A percentile compares a stretch with the other conserved stretches of the same genome.
These are phyloP conservation scores for Letharia columbiana DNA, from an alignment of 495 filamentous ascomycete species.

Conservation along the genomic window DNA sequence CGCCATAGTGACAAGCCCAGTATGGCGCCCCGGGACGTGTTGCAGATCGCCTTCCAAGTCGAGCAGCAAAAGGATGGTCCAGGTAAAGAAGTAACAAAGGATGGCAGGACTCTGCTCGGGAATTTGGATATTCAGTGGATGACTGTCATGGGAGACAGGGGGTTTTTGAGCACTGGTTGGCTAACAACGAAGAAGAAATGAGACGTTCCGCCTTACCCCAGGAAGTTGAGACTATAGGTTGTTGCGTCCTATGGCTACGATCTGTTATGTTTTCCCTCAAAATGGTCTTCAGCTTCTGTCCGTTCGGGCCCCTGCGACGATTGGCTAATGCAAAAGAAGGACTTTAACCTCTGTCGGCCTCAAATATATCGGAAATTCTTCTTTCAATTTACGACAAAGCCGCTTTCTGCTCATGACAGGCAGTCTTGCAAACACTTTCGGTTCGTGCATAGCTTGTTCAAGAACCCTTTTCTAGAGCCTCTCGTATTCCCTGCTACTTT, in stretches of 20 bases:
- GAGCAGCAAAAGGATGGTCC: constrained; percentile 51
- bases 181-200: constrained; percentile 54
- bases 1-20: constrained; percentile 44
- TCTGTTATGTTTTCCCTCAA: neutral
- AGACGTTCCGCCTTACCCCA: neutral
- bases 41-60: constrained; percentile 85
- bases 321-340: neutral
- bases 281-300: neutral
- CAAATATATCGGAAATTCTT: neutral
- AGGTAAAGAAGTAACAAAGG: constrained; percentile 46
- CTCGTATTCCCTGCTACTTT: neutral
- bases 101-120: constrained; percentile 62
- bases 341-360: neutral
- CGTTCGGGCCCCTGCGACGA: neutral
- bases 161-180: constrained; percentile 79
- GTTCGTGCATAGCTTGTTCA: neutral
- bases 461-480: neutral
- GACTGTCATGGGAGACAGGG: constrained; percentile 80
- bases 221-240: neutral
- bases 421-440: neutral
- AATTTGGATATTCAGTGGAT: constrained; percentile 83
- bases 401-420: neutral
- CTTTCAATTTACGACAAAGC: neutral
- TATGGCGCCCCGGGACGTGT: constrained; percentile 74
- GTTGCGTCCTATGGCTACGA: neutral